A percentile compares a stretch with the other conserved stretches of the same genome.
phyloP scores from a whole-genome alignment of 208 protist genomes.

The Leishmania gerbilli region DNA sequence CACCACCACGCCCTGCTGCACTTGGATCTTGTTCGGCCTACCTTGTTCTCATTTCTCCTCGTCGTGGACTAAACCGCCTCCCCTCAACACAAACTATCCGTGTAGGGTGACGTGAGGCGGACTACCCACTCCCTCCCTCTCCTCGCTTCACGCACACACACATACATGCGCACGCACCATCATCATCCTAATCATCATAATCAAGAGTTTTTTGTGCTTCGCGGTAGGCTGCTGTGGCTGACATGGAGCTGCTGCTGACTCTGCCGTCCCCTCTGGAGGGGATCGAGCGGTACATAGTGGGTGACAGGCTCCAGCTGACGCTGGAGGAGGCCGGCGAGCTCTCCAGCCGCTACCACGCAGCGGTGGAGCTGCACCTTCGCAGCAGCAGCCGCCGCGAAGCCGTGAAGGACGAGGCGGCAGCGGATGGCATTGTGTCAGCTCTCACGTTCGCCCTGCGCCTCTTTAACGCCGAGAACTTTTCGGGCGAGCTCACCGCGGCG shows the following conservation, averaged over 20 bases:
- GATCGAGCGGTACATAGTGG: constrained; percentile 29
- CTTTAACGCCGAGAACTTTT: constrained; percentile 90
- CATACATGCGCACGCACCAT: not conserved
- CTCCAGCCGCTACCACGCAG: constrained; percentile 39
- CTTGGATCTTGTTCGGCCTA: not conserved
- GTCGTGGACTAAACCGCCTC: not conserved
- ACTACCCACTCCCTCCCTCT: not conserved
- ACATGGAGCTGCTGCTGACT: constrained; percentile 52
- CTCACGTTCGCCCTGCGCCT: constrained; percentile 78
- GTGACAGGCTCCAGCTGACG: constrained; percentile 45
- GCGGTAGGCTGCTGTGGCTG: not conserved
- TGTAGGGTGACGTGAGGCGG: not conserved
- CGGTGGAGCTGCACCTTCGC: constrained; percentile 52
- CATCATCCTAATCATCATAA: not conserved
- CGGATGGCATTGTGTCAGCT: constrained; percentile 56
- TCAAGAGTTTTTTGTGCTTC: not conserved
- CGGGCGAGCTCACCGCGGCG: constrained; percentile 59
- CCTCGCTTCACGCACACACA: not conserved
- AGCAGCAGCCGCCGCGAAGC: constrained; percentile 1
- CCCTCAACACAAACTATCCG: not conserved
- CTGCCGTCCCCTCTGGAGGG: constrained; percentile 50
- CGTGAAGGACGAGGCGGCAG: not conserved
- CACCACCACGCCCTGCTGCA: too few species aligned
- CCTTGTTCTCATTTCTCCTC: not conserved
- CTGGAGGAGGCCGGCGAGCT: constrained; percentile 42